These are phyloP conservation scores for Monosporozyma solicola DNA, from an alignment of 805 yeast species.

Conservation along the genomic window DNA sequence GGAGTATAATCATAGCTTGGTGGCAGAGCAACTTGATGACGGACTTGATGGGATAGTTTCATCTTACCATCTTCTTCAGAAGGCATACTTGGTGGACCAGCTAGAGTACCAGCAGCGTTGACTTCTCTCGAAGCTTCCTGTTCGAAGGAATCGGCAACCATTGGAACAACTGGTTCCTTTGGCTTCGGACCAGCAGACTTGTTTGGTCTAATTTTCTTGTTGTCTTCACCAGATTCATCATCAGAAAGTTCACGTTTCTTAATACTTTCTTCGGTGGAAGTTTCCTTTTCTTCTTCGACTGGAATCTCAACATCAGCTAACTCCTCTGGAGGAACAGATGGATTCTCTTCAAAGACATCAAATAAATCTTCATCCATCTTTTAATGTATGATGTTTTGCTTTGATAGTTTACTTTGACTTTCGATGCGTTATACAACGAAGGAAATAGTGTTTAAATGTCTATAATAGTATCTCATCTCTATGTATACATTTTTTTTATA, in stretches of 20 bases:
- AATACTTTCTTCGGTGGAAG: neutral
- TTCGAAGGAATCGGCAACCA: slow-evolving; percentile 80
- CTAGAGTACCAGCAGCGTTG: slow-evolving; percentile 66
- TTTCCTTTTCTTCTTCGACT: neutral
- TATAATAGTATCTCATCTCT: neutral
- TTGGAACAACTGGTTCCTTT: slow-evolving; percentile 48
- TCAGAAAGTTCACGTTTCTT: slow-evolving; percentile 17
- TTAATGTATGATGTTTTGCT: neutral
- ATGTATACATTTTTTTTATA: neutral
- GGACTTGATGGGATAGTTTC: slow-evolving; percentile 81
- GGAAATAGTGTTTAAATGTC: neutral
- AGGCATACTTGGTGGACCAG: slow-evolving; percentile 34
- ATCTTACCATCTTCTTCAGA: slow-evolving; percentile 43
- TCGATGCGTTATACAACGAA: neutral
- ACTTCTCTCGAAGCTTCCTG: slow-evolving; percentile 87
- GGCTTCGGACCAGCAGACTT: slow-evolving; percentile 31
- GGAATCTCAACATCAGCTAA: slow-evolving; percentile 6
- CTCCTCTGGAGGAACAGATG: slow-evolving; percentile 14
- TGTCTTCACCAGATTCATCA: slow-evolving; percentile 7
- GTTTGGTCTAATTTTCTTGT: slow-evolving; percentile 9
- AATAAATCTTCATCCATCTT: slow-evolving; percentile 19
- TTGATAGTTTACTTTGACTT: neutral
- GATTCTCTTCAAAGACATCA: slow-evolving; percentile 29
- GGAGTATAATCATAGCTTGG: slow-evolving; percentile 84
- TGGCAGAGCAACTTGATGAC: slow-evolving; percentile 96